These are phyloP conservation scores for Nasturtium officinale DNA, from an alignment of 345 rosid species.

Conservation along the genomic window DNA sequence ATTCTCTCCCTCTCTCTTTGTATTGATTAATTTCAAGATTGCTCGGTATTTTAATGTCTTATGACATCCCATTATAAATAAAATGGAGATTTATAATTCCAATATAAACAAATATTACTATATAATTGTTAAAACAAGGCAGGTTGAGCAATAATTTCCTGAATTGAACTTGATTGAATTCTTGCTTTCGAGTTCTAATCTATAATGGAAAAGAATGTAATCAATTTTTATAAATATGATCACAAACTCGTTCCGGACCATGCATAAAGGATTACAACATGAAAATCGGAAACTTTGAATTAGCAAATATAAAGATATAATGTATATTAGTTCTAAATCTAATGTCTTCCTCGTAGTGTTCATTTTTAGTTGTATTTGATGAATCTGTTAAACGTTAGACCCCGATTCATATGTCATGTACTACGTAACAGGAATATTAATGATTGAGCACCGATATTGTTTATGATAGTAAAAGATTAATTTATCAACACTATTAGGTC, in stretches of 20 bases:
- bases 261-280: slow-evolving; percentile 1
- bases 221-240: not conserved
- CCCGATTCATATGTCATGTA: slow-evolving; percentile 28
- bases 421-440: slow-evolving; percentile 39
- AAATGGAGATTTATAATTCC: not conserved
- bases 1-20: not conserved
- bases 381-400: slow-evolving; percentile 8
- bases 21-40: not conserved
- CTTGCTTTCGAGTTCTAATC: not conserved
- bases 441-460: slow-evolving; percentile 39
- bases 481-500: slow-evolving; percentile 28
- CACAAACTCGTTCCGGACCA: not conserved
- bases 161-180: not conserved
- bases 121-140: not conserved
- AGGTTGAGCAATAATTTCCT: not conserved
- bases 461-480: slow-evolving; percentile 28
- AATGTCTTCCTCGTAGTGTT: slow-evolving; percentile 17
- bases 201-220: not conserved
- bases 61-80: not conserved
- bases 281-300: slow-evolving; percentile 4
- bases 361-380: slow-evolving; percentile 11
- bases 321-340: too few species aligned
- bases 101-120: not conserved
- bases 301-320: not conserved
- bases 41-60: not conserved